Conservation (phyloP, 2,329 filamentous ascomycete genomes). For the Trichoderma endophyticum region DNA sequence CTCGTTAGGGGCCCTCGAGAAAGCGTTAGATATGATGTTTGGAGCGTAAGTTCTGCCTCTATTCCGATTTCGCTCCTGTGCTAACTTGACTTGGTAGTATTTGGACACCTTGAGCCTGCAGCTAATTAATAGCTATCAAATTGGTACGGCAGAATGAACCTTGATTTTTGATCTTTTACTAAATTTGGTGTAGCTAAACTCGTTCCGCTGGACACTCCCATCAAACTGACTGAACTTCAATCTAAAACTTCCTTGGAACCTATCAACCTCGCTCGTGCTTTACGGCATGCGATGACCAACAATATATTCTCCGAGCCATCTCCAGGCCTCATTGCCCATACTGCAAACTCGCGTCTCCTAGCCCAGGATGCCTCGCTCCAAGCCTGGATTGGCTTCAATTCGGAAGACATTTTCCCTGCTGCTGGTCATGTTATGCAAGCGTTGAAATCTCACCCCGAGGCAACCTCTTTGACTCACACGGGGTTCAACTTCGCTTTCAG, state of each 20-base stretch:
- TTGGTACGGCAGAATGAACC: slow-evolving; percentile 35
- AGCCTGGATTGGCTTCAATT: slow-evolving; percentile 55
- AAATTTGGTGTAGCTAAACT: slow-evolving; percentile 41
- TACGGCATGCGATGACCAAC: slow-evolving; percentile 58
- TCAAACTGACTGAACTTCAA: slow-evolving; percentile 45
- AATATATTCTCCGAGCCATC: slow-evolving; percentile 52
- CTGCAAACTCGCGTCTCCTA: slow-evolving; percentile 50
- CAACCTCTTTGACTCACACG: slow-evolving; percentile 45
- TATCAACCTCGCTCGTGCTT: slow-evolving; percentile 48
- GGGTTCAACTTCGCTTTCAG: slow-evolving; percentile 52
- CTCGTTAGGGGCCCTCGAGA: slow-evolving; percentile 51
- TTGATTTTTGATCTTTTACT: not conserved
- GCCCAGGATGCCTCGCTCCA: slow-evolving; percentile 46
- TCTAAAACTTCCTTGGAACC: slow-evolving; percentile 45
- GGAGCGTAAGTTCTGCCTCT: slow-evolving; percentile 42
- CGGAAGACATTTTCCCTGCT: slow-evolving; percentile 52
- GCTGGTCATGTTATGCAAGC: slow-evolving; percentile 46
- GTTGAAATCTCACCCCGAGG: slow-evolving; percentile 44
- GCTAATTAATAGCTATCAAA: slow-evolving; percentile 48
- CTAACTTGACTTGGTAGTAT: slow-evolving; percentile 34
- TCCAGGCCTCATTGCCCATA: slow-evolving; percentile 53
- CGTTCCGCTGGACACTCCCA: slow-evolving; percentile 46
- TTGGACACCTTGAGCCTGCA: slow-evolving; percentile 50
- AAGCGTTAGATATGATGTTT: slow-evolving; percentile 50
- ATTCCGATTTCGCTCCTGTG: not conserved